phyloP scores from a whole-genome alignment of 495 filamentous ascomycete species.

The Penicillium dipodomyicola region DNA sequence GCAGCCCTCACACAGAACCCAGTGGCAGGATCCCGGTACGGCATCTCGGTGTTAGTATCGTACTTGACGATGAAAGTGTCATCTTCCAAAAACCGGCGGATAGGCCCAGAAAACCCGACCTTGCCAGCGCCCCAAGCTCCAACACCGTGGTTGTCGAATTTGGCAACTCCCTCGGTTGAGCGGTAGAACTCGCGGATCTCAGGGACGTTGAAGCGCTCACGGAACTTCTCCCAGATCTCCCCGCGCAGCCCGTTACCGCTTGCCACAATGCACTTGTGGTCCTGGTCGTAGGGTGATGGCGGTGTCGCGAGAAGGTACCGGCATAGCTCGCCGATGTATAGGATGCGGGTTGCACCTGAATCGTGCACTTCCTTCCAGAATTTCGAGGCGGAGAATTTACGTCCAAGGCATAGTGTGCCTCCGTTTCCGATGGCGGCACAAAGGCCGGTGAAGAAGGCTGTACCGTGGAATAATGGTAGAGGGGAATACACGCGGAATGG shows the following conservation, averaged over 20 bases:
- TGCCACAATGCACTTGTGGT: conserved; percentile 72
- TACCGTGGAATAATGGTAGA: conserved; percentile 90
- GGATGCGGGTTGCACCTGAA: conserved; percentile 74
- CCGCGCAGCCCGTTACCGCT: conserved; percentile 87
- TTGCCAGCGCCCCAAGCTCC: conserved; percentile 76
- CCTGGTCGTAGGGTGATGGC: conserved; percentile 67
- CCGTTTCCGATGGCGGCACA: conserved; percentile 43
- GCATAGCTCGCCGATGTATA: conserved; percentile 94
- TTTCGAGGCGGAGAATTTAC: conserved; percentile 78
- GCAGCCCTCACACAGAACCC: conserved; percentile 63
- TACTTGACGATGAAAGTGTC: conserved; percentile 60
- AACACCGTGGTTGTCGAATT: conserved; percentile 68
- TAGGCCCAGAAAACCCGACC: conserved; percentile 70
- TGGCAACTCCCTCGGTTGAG: conserved; percentile 75
- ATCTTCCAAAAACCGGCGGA: conserved; percentile 58
- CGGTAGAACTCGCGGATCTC: conserved; percentile 87
- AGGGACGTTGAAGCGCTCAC: conserved; percentile 75
- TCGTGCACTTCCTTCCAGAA: conserved; percentile 85
- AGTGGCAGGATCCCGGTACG: conserved; percentile 66
- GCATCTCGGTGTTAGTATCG: conserved; percentile 68
- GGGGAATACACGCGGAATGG: conserved; percentile 79
- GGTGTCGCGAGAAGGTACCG: conserved; percentile 82
- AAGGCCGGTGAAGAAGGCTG: conserved; percentile 65
- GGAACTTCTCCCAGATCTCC: conserved; percentile 88
- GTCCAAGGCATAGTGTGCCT: conserved; percentile 49